Base-by-base conservation (phyloP, 2,329 filamentous ascomycete genomes). In the Sclerotinia trifoliorum region DNA sequence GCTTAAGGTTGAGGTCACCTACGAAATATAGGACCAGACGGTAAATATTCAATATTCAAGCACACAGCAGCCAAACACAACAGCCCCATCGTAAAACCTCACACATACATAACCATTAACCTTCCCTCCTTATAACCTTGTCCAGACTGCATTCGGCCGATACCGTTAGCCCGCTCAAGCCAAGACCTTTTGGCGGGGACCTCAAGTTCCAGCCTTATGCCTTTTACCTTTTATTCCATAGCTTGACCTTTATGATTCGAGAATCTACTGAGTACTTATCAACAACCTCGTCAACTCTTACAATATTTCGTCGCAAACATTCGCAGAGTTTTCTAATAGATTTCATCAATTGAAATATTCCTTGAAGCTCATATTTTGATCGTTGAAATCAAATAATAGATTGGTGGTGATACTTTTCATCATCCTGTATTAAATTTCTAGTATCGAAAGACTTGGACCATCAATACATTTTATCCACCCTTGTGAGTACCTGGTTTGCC, bases 121-220 rank as follows among this genome's bases (percentile, higher is more conserved):
- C n/a, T n/a, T n/a, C n/a, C n/a, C n/a, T n/a, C n/a, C n/a, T n/a
- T n/a, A n/a, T n/a, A n/a, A 52, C 24, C 51, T 54, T 54, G 17
- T 54, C 24, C 51, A 24, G 19, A 8, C 5, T 26, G 52, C 52
- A 39, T 48, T 35, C 46, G 61, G 61, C 44, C 24, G 19, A 35
- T 61, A 24, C 44, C 44, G 13, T 29, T 61, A 61, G 29, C 44
- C 46, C 7, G 8, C 15, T 39, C 7, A 19, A 62, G 46, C 46
- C 58, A 32, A 62, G 29, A 35, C 11, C 29, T 15, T 46, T 48
- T 48, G 46, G 60, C 29, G 44, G 46, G 44, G 60, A 49, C 49
- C 44, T 19, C 6, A 51, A 24, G 13, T 24, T 46, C 60, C 46
- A 62, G 60, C 60, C 60, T 62, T 62, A 48, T n/a, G 11, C 26